phyloP scores from a whole-genome alignment of 805 yeast genomes.

The Candida chauliodis region DNA sequence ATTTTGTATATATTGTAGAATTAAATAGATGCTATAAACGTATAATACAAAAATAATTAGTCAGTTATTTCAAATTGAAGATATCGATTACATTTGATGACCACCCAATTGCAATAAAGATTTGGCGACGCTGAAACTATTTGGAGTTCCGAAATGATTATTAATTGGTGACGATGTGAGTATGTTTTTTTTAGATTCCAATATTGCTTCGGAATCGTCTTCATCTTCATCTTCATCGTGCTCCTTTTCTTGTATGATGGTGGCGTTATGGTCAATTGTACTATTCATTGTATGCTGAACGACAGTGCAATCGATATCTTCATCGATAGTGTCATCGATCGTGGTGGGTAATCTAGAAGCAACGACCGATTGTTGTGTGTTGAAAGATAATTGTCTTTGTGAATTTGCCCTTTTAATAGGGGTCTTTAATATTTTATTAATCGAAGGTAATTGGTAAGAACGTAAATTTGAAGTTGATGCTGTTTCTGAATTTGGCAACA shows the following conservation, averaged over 20 bases:
- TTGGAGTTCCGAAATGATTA: constrained; percentile 41
- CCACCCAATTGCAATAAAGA: constrained; percentile 42
- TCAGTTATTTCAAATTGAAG: background rate
- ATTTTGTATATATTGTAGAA: background rate
- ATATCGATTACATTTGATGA: constrained; percentile 8
- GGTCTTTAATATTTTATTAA: constrained; percentile 41
- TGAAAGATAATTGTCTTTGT: constrained; percentile 4
- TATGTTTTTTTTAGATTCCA: constrained; percentile 16
- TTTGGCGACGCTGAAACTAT: constrained; percentile 43
- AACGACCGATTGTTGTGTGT: background rate
- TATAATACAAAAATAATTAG: background rate
- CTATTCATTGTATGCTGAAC: constrained; percentile 13
- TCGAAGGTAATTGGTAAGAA: constrained; percentile 28
- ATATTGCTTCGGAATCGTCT: constrained; percentile 13
- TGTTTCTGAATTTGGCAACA: constrained; percentile 4
- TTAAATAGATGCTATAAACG: constrained; percentile 1
- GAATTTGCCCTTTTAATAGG: constrained; percentile 34
- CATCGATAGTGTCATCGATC: constrained; percentile 22
- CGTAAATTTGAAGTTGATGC: background rate
- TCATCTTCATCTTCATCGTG: constrained; percentile 10
- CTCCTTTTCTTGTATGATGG: constrained; percentile 12
- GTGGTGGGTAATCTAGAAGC: constrained; percentile 7
- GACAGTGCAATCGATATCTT: constrained; percentile 21
- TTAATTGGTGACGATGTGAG: constrained; percentile 33
- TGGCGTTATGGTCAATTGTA: constrained; percentile 9